These are phyloP conservation scores for Schwanniomyces pseudopolymorphus DNA, from an alignment of 805 yeast species.

Conservation along the genomic window DNA sequence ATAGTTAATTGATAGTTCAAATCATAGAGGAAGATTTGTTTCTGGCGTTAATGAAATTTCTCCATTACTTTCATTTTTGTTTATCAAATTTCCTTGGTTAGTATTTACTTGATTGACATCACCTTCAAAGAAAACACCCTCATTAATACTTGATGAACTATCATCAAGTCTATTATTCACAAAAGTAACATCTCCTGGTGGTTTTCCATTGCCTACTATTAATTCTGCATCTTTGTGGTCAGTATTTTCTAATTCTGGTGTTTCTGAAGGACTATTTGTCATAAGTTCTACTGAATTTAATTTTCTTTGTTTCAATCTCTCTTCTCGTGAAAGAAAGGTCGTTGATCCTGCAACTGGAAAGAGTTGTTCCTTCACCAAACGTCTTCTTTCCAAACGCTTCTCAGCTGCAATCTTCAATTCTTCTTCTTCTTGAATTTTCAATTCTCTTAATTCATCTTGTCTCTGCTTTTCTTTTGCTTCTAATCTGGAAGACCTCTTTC, in stretches of 20 bases:
- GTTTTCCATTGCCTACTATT: not conserved
- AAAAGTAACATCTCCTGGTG: not conserved
- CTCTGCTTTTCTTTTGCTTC: conserved; percentile 58
- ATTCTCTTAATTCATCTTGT: conserved; percentile 52
- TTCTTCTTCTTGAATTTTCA: conserved; percentile 46
- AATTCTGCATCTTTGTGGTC: not conserved
- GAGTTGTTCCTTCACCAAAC: conserved; percentile 33
- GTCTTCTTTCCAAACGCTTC: conserved; percentile 42
- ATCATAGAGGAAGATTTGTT: too few species aligned
- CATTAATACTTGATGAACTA: not conserved
- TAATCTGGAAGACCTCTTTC: conserved; percentile 73
- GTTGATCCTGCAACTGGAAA: conserved; percentile 6
- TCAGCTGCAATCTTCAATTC: conserved; percentile 43
- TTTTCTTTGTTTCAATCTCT: conserved; percentile 32
- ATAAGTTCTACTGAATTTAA: not conserved
- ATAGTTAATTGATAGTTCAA: too few species aligned
- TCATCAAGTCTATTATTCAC: conserved; percentile 6
- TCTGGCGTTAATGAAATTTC: too few species aligned
- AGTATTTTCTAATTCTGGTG: not conserved
- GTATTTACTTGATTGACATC: too few species aligned
- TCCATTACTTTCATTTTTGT: too few species aligned
- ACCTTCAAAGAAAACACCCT: not conserved
- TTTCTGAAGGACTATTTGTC: not conserved
- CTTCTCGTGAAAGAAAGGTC: conserved; percentile 31
- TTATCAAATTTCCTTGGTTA: too few species aligned